phyloP scores from a whole-genome alignment of 805 yeast genomes.

The Spencermartinsiella europaea region DNA sequence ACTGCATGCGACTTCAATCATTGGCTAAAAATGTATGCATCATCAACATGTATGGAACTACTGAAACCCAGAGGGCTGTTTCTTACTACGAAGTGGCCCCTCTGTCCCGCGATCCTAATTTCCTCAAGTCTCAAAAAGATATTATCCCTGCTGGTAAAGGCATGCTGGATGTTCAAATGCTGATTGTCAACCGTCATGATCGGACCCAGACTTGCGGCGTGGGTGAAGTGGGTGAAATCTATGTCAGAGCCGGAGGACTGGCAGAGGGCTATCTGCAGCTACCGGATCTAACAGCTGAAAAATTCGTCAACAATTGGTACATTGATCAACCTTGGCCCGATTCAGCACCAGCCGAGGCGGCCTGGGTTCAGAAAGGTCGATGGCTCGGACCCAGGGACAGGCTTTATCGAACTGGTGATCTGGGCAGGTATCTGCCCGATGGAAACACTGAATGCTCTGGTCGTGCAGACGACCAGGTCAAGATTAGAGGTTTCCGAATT shows the following conservation, averaged over 20 bases:
- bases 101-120: conserved; percentile 59
- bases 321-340: conserved; percentile 60
- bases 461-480: conserved; percentile 98
- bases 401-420: conserved; percentile 93
- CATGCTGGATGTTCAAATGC: conserved; percentile 89
- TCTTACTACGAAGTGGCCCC: conserved; percentile 87
- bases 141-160: conserved; percentile 99
- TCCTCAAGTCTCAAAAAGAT: conserved; percentile 81
- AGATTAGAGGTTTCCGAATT: conserved; percentile 96
- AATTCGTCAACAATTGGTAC: conserved; percentile 91
- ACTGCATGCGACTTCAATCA: conserved; percentile 86
- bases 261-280: conserved; percentile 94
- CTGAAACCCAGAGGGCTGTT: conserved; percentile 98
- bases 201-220: conserved; percentile 91
- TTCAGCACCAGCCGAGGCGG: conserved; percentile 32
- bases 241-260: conserved; percentile 96
- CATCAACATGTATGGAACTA: conserved; percentile 98
- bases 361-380: conserved; percentile 54
- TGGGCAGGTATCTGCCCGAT: conserved; percentile 93
- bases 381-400: conserved; percentile 97
- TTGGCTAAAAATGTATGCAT: conserved; percentile 84
- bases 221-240: conserved; percentile 98
- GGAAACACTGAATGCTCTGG: conserved; percentile 99
- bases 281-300: conserved; percentile 81
- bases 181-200: conserved; percentile 89